Percentiles rank a stretch among this genome's conserved stretches.
phyloP scores from a whole-genome alignment of 2,329 filamentous ascomycete species.

The Cercospora janseana region DNA sequence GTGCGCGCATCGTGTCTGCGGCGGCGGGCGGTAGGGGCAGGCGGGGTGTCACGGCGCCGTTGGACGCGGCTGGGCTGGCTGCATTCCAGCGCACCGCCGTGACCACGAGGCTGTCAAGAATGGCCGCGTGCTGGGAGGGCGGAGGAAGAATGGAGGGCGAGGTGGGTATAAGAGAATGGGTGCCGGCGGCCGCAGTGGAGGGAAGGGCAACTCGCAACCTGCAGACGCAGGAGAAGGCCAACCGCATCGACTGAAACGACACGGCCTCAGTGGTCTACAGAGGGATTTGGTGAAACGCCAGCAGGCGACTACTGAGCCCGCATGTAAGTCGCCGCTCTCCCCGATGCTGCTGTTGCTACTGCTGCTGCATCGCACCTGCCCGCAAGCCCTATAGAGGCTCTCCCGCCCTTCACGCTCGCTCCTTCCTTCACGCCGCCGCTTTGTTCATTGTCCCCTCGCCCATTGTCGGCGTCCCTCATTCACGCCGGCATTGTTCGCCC shows the following conservation, averaged over 20 bases:
- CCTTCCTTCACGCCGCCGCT: constrained; percentile 6
- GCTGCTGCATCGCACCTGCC: constrained; percentile 5
- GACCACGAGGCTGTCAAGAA: constrained; percentile 26
- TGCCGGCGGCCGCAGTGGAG: neutral
- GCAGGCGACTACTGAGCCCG: constrained; percentile 5
- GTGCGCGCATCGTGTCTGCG: constrained; percentile 7
- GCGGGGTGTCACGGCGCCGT: constrained; percentile 18
- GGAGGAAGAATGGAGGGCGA: neutral
- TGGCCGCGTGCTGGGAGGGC: constrained; percentile 22
- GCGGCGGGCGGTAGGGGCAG: constrained; percentile 12
- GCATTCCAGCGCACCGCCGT: constrained; percentile 23
- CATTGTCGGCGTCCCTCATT: constrained; percentile 16
- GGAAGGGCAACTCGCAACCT: constrained; percentile 10
- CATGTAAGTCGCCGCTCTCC: constrained; percentile 7
- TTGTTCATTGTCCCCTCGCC: constrained; percentile 9
- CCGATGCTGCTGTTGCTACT: neutral
- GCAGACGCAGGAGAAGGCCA: constrained; percentile 15
- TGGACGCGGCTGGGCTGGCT: constrained; percentile 13
- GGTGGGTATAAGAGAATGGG: neutral
- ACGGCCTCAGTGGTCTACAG: constrained; percentile 3
- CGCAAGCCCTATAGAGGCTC: no score
- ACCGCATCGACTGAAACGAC: constrained; percentile 21
- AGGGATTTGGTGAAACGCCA: constrained; percentile 17
- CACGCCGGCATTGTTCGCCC: constrained; percentile 18
- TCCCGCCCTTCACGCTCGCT: constrained; percentile 10